A percentile compares a stretch with the other conserved stretches of the same genome.
phyloP scores from a whole-genome alignment of 2,329 filamentous ascomycete species.

The Alternaria panax region DNA sequence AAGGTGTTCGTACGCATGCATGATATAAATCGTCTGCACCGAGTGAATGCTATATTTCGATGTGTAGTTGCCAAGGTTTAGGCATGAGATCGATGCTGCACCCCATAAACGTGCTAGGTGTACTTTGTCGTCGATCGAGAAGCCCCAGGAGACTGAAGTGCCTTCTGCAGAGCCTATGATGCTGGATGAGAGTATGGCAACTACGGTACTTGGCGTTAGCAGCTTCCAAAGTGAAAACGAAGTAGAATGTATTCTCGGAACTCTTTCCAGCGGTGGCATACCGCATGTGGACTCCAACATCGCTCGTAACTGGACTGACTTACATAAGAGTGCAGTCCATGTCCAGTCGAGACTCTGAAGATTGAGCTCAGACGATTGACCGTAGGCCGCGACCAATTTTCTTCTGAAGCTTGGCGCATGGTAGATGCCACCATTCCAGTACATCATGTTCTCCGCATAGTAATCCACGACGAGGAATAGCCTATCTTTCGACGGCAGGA shows the following conservation, averaged over 20 bases:
- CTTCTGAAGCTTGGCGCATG: conserved; percentile 50
- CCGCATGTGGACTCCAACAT: background rate
- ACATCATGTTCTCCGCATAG: conserved; percentile 49
- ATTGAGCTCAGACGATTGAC: conserved; percentile 50
- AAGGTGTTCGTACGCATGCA: conserved; percentile 60
- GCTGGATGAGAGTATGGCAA: conserved; percentile 54
- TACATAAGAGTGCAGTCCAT: conserved; percentile 53
- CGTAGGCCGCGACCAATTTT: conserved; percentile 51
- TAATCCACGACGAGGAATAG: conserved; percentile 47
- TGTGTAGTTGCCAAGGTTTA: conserved; percentile 58
- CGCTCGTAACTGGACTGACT: background rate
- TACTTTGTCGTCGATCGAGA: conserved; percentile 51
- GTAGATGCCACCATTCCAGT: conserved; percentile 52
- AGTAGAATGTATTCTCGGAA: background rate
- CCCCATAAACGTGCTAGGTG: conserved; percentile 56
- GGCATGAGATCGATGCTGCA: conserved; percentile 54
- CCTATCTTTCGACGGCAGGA: conserved; percentile 44
- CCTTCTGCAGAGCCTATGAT: conserved; percentile 52
- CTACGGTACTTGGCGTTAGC: conserved; percentile 21
- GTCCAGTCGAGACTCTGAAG: conserved; percentile 37
- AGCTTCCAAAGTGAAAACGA: background rate
- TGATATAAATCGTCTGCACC: conserved; percentile 57
- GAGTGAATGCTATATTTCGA: conserved; percentile 47
- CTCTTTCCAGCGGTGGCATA: background rate
- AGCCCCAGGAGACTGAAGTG: conserved; percentile 54